Percentiles rank a stretch among this genome's conserved stretches.
These are phyloP conservation scores for Suaeda aralocaspica DNA, from an alignment of 148 eudicot genomes.

Conservation along the genomic window DNA sequence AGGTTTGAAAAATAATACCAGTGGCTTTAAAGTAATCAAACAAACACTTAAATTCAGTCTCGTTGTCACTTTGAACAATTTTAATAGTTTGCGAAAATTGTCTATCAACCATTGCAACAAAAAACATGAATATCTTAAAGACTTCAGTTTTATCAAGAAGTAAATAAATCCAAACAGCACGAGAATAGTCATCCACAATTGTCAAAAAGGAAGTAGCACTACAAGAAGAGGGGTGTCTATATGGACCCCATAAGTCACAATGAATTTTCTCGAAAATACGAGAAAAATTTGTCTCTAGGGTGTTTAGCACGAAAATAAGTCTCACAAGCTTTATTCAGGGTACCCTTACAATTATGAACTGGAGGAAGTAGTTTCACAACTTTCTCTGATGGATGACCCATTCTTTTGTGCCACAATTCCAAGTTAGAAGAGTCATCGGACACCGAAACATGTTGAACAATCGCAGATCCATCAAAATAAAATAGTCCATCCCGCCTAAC, in stretches of 20 bases:
- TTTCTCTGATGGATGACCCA: too few relatives aligned
- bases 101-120: too few relatives aligned
- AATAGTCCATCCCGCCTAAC: neutral
- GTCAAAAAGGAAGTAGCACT: neutral
- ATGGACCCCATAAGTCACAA: neutral
- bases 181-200: neutral
- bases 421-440: neutral
- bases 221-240: neutral
- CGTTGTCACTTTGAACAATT: neutral
- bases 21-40: neutral
- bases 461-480: neutral
- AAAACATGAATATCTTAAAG: too few relatives aligned
- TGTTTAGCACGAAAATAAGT: neutral
- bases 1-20: neutral
- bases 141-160: too few relatives aligned
- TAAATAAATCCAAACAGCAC: neutral
- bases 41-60: neutral
- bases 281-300: neutral
- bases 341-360: neutral
- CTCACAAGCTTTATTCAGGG: neutral
- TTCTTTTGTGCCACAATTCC: neutral
- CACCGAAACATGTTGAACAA: neutral
- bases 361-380: neutral
- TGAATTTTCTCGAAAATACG: neutral
- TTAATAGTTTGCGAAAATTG: too few relatives aligned